Evolutionary conservation across 306 rosid genomes (phyloP).

Genomic region (Parietaria judaica): DNA sequence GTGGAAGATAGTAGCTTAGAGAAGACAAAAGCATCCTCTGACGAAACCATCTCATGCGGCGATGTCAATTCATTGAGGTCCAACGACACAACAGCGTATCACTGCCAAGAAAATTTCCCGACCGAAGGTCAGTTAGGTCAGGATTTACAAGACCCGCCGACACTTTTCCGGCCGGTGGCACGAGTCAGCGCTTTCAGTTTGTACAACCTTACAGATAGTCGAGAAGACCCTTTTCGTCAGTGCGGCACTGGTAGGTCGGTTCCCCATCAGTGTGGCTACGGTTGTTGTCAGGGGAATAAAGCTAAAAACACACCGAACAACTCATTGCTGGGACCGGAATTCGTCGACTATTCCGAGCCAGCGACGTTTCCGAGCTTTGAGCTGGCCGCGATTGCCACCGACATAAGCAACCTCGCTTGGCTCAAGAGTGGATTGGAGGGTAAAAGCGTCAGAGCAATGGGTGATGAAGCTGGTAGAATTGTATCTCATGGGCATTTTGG

Average conservation of each 20-base stretch:
- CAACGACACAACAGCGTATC: conserved; percentile 59
- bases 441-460: conserved; percentile 56
- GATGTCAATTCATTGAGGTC: conserved; percentile 72
- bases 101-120: conserved; percentile 35
- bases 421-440: conserved; percentile 90
- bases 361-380: conserved; percentile 71
- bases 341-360: conserved; percentile 67
- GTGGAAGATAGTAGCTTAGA: conserved; percentile 64
- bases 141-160: conserved; percentile 49
- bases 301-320: conserved; percentile 18
- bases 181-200: conserved; percentile 82
- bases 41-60: conserved; percentile 78
- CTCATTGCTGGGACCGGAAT: conserved; percentile 86
- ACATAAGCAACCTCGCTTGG: conserved; percentile 91
- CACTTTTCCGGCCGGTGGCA: conserved; percentile 63
- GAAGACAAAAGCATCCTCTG: conserved; percentile 79
- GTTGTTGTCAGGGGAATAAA: conserved; percentile 47
- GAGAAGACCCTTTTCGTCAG: conserved; percentile 50
- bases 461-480: conserved; percentile 46
- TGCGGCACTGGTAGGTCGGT: conserved; percentile 31
- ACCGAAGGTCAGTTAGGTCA: conserved; percentile 33
- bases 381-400: conserved; percentile 88
- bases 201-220: conserved; percentile 44
- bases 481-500: conserved; percentile 35
- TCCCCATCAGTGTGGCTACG: conserved; percentile 74